Evolutionary conservation across 179 eudicot species (phyloP).

Genomic region (Corrigiola litoralis): DNA sequence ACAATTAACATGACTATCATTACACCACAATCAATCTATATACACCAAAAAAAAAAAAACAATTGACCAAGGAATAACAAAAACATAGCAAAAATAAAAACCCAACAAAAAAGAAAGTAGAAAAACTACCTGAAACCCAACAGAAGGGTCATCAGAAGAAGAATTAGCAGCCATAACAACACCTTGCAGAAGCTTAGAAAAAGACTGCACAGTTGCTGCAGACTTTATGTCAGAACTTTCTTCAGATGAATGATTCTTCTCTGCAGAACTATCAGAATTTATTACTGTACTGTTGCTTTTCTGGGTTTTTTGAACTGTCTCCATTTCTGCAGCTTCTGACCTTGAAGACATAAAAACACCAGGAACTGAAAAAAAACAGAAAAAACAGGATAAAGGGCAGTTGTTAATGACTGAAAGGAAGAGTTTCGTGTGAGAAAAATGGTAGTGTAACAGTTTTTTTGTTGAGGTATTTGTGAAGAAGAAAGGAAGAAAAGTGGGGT

Average conservation of each 20-base stretch:
- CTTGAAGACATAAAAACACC: conserved; percentile 23
- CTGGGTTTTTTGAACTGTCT: conserved; percentile 16
- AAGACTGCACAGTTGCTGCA: conserved; percentile 15
- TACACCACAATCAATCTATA: neutral
- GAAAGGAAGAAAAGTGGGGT: neutral
- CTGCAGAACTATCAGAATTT: neutral
- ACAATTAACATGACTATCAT: too few relatives aligned
- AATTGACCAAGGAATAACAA: neutral
- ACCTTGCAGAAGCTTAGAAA: conserved; percentile 36
- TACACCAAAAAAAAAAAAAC: neutral
- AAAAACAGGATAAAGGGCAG: neutral
- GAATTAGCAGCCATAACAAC: conserved; percentile 41
- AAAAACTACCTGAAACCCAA: conserved; percentile 26
- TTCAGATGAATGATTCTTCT: neutral
- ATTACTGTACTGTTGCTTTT: neutral
- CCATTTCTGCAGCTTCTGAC: conserved; percentile 4
- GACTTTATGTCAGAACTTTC: conserved; percentile 8
- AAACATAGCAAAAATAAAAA: neutral
- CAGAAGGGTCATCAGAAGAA: neutral
- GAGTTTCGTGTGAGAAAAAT: neutral
- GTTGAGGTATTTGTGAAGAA: neutral
- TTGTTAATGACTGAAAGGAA: neutral
- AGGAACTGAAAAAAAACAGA: too few relatives aligned
- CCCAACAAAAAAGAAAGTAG: neutral
- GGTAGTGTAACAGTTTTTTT: neutral